Conservation (phyloP, 352 stramenopile species). For the Phytophthora ohioensis region DNA sequence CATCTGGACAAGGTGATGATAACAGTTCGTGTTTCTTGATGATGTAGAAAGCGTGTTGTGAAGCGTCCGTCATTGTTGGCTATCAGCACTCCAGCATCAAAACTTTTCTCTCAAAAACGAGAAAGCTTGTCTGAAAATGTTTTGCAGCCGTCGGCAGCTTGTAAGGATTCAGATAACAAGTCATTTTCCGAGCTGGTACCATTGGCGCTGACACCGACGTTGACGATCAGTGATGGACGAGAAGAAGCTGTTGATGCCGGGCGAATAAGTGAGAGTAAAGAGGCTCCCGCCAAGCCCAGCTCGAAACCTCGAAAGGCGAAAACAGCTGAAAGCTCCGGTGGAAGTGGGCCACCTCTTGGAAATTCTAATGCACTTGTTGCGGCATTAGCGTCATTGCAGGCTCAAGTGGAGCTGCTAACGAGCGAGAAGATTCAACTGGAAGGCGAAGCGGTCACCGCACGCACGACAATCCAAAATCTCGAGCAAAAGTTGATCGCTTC, state of each 20-base stretch:
- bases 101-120: constrained; percentile 28
- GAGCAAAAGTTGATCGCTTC: constrained; percentile 47
- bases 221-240: background rate
- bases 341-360: constrained; percentile 17
- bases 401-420: constrained; percentile 30
- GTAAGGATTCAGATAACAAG: constrained; percentile 11
- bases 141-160: constrained; percentile 3
- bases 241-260: background rate
- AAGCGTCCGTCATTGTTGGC: constrained; percentile 36
- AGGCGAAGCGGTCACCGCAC: constrained; percentile 20
- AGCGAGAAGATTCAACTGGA: constrained; percentile 41
- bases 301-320: constrained; percentile 14
- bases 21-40: constrained; percentile 2
- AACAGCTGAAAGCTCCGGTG: constrained; percentile 11
- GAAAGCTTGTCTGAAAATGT: constrained; percentile 5
- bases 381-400: constrained; percentile 31
- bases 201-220: background rate
- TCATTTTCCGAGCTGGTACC: constrained; percentile 11
- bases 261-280: background rate
- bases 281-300: constrained; percentile 1
- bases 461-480: constrained; percentile 37
- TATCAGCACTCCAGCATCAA: constrained; percentile 23
- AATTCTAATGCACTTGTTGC: constrained; percentile 28
- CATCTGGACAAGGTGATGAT: background rate
- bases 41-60: constrained; percentile 30